Evolutionary conservation across 1,284 basidiomycete species (phyloP).

Genomic region (Malassezia caprae): DNA sequence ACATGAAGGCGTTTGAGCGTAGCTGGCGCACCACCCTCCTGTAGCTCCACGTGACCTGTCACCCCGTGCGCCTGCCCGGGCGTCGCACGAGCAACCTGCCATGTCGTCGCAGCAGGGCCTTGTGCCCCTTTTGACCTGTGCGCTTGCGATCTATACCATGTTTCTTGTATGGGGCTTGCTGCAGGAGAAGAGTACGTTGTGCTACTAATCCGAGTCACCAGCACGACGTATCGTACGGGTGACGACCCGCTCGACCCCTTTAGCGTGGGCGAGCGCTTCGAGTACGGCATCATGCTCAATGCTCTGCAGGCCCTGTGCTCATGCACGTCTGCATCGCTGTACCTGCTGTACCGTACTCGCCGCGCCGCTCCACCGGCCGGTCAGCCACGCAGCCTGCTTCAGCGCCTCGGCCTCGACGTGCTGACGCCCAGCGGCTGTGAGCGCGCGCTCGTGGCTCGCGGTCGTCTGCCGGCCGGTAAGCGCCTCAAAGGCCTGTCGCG

Average conservation of each 20-base stretch:
- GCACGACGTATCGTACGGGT: conserved; percentile 30
- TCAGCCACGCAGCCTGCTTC: neutral
- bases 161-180: conserved; percentile 47
- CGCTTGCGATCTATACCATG: conserved; percentile 39
- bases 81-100: neutral
- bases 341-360: conserved; percentile 58
- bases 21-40: conserved; percentile 18
- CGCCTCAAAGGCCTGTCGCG: conserved; percentile 3
- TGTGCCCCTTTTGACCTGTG: conserved; percentile 34
- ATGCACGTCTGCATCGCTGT: conserved; percentile 65
- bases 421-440: conserved; percentile 25
- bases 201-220: conserved; percentile 25
- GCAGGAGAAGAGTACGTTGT: conserved; percentile 34
- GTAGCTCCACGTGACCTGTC: neutral
- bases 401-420: conserved; percentile 30
- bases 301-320: conserved; percentile 75
- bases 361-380: neutral
- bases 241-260: conserved; percentile 26
- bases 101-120: conserved; percentile 13
- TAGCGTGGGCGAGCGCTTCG: conserved; percentile 54
- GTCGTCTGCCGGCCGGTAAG: neutral
- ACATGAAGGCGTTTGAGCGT: conserved; percentile 27
- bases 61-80: no score
- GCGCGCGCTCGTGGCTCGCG: conserved; percentile 10
- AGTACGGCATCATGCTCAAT: conserved; percentile 75